These are phyloP conservation scores for Carex kokanica DNA, from an alignment of 176 grass and related monocot genomes.

Conservation along the genomic window DNA sequence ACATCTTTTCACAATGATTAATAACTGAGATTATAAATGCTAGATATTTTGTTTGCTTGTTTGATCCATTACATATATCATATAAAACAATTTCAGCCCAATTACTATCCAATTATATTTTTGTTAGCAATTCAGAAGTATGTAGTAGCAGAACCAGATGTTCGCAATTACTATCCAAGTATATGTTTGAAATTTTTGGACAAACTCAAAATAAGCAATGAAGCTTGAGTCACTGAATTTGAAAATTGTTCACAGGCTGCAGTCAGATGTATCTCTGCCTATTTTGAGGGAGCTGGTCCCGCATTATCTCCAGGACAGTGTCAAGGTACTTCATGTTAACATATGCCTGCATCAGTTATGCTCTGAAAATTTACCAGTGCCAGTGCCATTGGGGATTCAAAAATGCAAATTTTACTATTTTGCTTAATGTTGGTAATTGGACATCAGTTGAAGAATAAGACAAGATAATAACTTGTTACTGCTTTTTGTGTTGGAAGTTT, in stretches of 20 bases:
- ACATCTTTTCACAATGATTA: not conserved
- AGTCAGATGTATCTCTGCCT: conserved; percentile 94
- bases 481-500: not conserved
- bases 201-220: not conserved
- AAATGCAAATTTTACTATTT: not conserved
- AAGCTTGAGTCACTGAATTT: conserved; percentile 14
- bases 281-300: conserved; percentile 88
- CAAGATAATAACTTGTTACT: not conserved
- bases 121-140: not conserved
- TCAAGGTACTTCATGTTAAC: conserved; percentile 57
- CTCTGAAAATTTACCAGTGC: not conserved
- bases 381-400: not conserved
- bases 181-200: not conserved
- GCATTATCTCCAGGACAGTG: conserved; percentile 91
- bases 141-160: not conserved
- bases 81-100: not conserved
- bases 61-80: not conserved
- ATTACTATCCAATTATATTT: not conserved
- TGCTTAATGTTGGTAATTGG: not conserved
- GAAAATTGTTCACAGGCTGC: conserved; percentile 42
- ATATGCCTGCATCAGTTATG: not conserved
- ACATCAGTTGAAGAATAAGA: not conserved
- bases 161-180: not conserved
- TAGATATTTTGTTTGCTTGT: not conserved
- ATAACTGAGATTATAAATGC: not conserved